Evolutionary conservation across 2,329 filamentous ascomycete species (phyloP), one percentile per base, ranked within the genome.

Genomic region (Cercospora zeae-maydis): DNA sequence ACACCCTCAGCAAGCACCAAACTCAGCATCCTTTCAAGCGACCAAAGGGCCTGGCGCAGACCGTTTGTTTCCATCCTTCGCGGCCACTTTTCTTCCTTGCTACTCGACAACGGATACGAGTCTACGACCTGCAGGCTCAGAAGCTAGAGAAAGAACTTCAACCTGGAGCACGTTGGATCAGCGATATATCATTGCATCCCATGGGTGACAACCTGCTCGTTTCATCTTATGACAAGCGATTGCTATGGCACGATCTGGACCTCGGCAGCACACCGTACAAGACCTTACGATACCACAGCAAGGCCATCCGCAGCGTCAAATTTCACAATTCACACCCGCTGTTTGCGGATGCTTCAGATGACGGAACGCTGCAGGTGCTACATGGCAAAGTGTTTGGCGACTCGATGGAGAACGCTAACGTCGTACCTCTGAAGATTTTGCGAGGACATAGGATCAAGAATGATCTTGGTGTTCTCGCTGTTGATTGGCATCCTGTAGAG

Each of bases 211-310:
- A 99, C 74, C 78, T 99, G 60, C 91, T 98, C 63, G 91, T 97
- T 10, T 92, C 93, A 49, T 95, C 92, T 0, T 99, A 98, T 78
- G 95, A 99, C 79, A 88, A 93, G 68, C 88, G 93, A 52, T 83
- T 99, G 2, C 83, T 99, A 33, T 99, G 95, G 95, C 95, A 98
- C 79, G 95, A 99, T 78, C 84, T 98, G 59, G 95, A 99, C 70
- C 86, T 99, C 36, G 95, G 91, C 0, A 88, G 85, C 66, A 87
- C 91, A 55, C 95, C 95, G 0, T 98, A 96, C 82, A 97, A 97
- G 82, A 98, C 93, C 1, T 88, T 99, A 79, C 86, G 95, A 56
- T 99, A 98, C 81, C 95, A 99, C 79, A 81, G 86, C 65, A 91
- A 96, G 77, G 95, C 95, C 51, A 96, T 99, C 72, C 86, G 96